Percentiles rank a stretch among this genome's conserved stretches.
phyloP scores from a whole-genome alignment of 2,329 filamentous ascomycete genomes.

The Talaromyces rugulosus region DNA sequence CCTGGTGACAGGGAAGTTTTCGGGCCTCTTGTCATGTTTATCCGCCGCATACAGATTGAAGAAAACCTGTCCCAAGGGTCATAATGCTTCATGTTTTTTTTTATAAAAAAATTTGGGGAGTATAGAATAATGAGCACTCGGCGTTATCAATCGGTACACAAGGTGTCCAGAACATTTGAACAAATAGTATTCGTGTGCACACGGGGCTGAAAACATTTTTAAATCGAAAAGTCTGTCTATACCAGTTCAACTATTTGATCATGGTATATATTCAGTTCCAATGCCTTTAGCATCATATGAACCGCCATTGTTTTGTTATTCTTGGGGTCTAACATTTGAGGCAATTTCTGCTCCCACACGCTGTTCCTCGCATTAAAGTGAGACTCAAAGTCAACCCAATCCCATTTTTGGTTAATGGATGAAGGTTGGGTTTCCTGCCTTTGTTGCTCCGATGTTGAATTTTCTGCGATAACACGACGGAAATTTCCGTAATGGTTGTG shows the following conservation, averaged over 20 bases:
- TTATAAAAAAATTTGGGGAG: too few species aligned
- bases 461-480: background rate
- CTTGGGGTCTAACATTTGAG: background rate
- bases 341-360: background rate
- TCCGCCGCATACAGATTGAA: conserved; percentile 56
- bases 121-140: too few species aligned
- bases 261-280: background rate
- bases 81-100: too few species aligned
- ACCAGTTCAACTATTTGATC: background rate
- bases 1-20: background rate
- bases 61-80: background rate
- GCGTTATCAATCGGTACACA: too few species aligned
- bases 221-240: background rate
- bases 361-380: background rate
- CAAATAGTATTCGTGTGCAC: too few species aligned
- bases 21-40: conserved; percentile 5
- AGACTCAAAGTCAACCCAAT: background rate
- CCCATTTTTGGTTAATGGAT: background rate
- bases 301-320: background rate
- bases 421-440: background rate
- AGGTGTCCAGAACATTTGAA: too few species aligned
- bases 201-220: too few species aligned
- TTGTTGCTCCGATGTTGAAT: background rate
- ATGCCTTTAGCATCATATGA: background rate
- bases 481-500: background rate